These are phyloP conservation scores for Paecilomyces formosus DNA, from an alignment of 2,329 filamentous ascomycete genomes.

Conservation along the genomic window DNA sequence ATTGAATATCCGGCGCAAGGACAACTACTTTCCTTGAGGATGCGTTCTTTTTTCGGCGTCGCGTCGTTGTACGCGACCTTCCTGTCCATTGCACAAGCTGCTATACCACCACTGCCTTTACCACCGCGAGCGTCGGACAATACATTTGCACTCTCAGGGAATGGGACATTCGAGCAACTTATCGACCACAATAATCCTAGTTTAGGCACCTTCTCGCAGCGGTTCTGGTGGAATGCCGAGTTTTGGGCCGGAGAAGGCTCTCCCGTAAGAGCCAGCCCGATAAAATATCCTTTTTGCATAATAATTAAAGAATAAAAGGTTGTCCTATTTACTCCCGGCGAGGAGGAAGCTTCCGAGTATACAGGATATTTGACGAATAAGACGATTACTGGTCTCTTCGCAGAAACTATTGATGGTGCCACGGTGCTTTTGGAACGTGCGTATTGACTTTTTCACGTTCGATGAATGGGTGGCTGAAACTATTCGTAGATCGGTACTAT, in stretches of 20 bases:
- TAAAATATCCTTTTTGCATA: neutral
- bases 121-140: neutral
- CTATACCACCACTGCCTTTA: neutral
- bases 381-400: slow-evolving; percentile 44
- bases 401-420: slow-evolving; percentile 47
- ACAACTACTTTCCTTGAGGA: neutral
- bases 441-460: slow-evolving; percentile 7
- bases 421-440: slow-evolving; percentile 49
- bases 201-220: slow-evolving; percentile 49
- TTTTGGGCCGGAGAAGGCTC: slow-evolving; percentile 49
- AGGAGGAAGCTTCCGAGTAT: slow-evolving; percentile 41
- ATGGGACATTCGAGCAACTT: slow-evolving; percentile 45
- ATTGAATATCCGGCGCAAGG: neutral
- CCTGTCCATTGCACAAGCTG: neutral
- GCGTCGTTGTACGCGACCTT: neutral
- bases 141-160: slow-evolving; percentile 2
- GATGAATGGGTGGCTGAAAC: neutral
- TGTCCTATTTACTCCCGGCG: slow-evolving; percentile 48
- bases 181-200: slow-evolving; percentile 52
- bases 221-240: slow-evolving; percentile 46
- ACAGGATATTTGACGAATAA: slow-evolving; percentile 44
- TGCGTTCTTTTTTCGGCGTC: neutral
- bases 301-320: slow-evolving; percentile 24
- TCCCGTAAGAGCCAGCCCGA: slow-evolving; percentile 31
- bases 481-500: slow-evolving; percentile 48